Base-by-base conservation (phyloP, 2,329 filamentous ascomycete species). In the Cordyceps fumosorosea region DNA sequence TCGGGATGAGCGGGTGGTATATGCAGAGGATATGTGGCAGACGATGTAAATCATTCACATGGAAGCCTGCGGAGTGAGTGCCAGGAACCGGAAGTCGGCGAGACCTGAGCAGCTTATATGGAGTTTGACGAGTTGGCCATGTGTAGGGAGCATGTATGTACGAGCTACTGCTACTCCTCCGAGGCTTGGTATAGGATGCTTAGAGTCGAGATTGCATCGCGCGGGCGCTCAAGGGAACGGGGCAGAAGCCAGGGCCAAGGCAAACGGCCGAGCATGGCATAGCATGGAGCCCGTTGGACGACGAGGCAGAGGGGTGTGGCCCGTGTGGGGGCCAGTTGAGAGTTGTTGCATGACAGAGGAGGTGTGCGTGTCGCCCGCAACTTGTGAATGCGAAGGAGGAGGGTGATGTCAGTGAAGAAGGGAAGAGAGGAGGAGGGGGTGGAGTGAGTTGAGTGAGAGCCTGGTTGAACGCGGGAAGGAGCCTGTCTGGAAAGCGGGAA, bases 191-290 rank as follows among this genome's bases (percentile, higher is more conserved):
- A 47, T 54, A 60, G 57, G 47, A 60, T 60, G 48, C 54, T 52
- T 60, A 53, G 48, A 45, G 57, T 60, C 57, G 29, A 60, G 57
- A 60, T 53, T 60, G 40, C 50, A 54, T 60, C 57, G 57, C 18
- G 50, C 48, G 32, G 32, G 44, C 56, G 6, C 42, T 18, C 40
- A 44, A n/a, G 16, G 57, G 11, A 53, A 45, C 16, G 40, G 57
- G 57, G 57, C 48, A 26, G 18, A 22, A 40, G 45, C 29, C 45
- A 37, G 24, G 44, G 34, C 47, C 56, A 60, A 37, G 34, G 10
- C 10, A 34, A n/a, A 18, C 24, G 18, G 29, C 29, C 29, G 50
- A 40, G 47, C 37, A 54, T 52, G 57, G 57, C 40, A 7, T 29
- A 60, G 45, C 57, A 60, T 52, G 57, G 56, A 60, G 50, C 40